phyloP scores from a whole-genome alignment of 2,329 filamentous ascomycete species.

The Tolypocladium endophyticum region DNA sequence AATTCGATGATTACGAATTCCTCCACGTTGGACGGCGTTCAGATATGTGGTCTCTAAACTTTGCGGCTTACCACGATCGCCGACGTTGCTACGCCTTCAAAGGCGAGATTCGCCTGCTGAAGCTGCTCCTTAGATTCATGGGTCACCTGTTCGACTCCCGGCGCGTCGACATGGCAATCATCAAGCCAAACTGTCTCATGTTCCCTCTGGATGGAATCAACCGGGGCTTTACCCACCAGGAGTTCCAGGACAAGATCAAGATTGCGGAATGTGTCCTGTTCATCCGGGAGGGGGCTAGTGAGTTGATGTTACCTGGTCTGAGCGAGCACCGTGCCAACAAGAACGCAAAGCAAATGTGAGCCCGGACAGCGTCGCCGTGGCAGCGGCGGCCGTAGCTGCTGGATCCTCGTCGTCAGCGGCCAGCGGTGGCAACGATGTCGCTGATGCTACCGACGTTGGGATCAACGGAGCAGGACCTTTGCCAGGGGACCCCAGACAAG shows the following conservation, averaged over 20 bases:
- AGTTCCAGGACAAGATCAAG: neutral
- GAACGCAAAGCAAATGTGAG: neutral
- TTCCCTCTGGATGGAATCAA: neutral
- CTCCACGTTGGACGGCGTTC: neutral
- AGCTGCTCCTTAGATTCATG: neutral
- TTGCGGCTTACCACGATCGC: constrained; percentile 1
- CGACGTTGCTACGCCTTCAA: constrained; percentile 5
- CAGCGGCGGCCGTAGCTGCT: neutral
- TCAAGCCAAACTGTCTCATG: neutral
- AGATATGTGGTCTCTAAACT: constrained; percentile 1
- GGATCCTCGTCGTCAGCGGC: neutral
- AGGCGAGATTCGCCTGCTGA: constrained; percentile 5
- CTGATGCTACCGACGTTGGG: neutral
- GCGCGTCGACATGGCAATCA: neutral
- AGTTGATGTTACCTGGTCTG: neutral
- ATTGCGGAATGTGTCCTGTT: neutral
- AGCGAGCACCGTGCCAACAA: neutral
- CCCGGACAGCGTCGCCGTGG: neutral
- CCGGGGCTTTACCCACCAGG: neutral
- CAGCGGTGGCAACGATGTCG: neutral
- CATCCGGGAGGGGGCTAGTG: neutral
- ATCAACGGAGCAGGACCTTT: neutral
- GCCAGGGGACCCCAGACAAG: neutral
- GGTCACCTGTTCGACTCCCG: neutral
- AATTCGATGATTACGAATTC: neutral